phyloP scores from a whole-genome alignment of 345 rosid species.

The Toxicodendron radicans region DNA sequence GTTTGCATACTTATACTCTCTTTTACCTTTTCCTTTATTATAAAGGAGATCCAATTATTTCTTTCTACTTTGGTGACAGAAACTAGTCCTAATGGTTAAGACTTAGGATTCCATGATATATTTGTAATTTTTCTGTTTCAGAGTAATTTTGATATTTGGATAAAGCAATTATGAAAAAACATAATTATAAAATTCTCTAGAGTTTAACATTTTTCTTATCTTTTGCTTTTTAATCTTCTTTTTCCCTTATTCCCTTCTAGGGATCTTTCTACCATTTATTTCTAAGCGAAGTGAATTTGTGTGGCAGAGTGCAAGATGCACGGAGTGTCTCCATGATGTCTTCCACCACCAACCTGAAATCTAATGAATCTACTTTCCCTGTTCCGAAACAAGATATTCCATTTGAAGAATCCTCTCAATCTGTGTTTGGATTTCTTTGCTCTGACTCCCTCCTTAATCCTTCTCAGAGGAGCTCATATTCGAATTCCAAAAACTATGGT shows the following conservation, averaged over 20 bases:
- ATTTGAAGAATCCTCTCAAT: conserved; percentile 25
- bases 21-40: conserved; percentile 25
- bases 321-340: conserved; percentile 29
- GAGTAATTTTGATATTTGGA: not conserved
- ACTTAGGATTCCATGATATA: conserved; percentile 26
- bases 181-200: not conserved
- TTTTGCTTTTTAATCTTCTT: not conserved
- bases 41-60: conserved; percentile 31
- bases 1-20: conserved; percentile 11
- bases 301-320: conserved; percentile 40
- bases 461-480: conserved; percentile 32
- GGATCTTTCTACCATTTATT: not conserved
- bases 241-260: not conserved
- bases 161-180: not conserved
- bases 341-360: conserved; percentile 30
- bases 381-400: conserved; percentile 37
- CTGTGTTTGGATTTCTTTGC: conserved; percentile 52
- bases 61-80: conserved; percentile 31
- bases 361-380: conserved; percentile 30
- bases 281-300: conserved; percentile 19
- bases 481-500: conserved; percentile 28
- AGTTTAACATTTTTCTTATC: conserved; percentile 8
- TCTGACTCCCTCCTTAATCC: conserved; percentile 49
- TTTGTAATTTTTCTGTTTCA: not conserved
- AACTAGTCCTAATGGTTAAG: conserved; percentile 20